Evolutionary conservation across 768 basidiomycete genomes (phyloP), one percentile per base, ranked within the genome.

Genomic region (Lentinula aciculospora): DNA sequence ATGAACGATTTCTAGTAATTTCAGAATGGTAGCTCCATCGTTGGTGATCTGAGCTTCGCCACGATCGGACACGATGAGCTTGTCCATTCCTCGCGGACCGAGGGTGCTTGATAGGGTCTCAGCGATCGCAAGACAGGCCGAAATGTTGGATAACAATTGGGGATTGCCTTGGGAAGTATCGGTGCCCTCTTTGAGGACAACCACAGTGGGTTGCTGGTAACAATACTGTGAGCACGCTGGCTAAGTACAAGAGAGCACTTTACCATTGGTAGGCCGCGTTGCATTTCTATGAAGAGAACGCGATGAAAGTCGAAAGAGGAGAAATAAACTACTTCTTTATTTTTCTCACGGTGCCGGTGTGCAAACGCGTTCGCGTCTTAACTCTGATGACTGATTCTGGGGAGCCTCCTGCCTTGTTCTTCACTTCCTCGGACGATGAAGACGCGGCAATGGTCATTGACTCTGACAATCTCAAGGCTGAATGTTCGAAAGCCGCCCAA

Each of bases 21-120:
- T 96, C 68, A 99, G 80, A 69, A 99, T 97, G 60, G 97, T 99
- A 34, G 97, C 97, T 58, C 97, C 97, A 82, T 99, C 97, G 72
- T 99, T 99, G 21, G 97, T 98, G 68, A 99, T 99, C 76, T 97
- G 96, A 8, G 97, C 94, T 60, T 95, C 89, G 50, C 97, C 96
- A 57, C 94, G 84, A 59, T 92, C 88, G 60, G 88, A 88, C 2
- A 98, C 96, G 63, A 97, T 97, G 45, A 98, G 79, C 71, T 98
- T 98, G 72, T 99, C 97, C 97, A 99, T 98, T 61, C 97, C 97
- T 59, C 97, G 80, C 7, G 97, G 97, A 13, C 97, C 97, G n/a
- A 99, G 84, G 31, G 97, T 98, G 57, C 84, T 94, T 21, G 97
- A 81, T 55, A 99, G 83, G 2, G 93, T 98, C 68, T 93, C 85